phyloP scores from a whole-genome alignment of 495 filamentous ascomycete genomes.

The Elaphomyces granulatus region DNA sequence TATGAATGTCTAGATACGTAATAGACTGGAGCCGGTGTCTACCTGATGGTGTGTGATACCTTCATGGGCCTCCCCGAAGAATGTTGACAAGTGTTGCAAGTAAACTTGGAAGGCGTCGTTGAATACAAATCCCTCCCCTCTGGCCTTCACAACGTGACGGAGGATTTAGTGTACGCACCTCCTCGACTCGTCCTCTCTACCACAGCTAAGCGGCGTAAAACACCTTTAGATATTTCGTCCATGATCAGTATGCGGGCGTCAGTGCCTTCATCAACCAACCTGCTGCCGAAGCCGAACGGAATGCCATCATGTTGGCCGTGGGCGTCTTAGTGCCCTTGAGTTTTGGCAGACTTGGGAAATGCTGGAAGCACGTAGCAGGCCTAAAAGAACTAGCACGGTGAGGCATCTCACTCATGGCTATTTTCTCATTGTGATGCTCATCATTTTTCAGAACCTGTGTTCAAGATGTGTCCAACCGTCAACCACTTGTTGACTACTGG shows the following conservation, averaged over 20 bases:
- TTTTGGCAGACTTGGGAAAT: constrained; percentile 72
- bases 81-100: constrained; percentile 30
- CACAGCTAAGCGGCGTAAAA: background rate
- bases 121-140: constrained; percentile 94
- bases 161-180: constrained; percentile 60
- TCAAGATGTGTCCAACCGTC: constrained; percentile 31
- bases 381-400: constrained; percentile 63
- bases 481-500: constrained; percentile 69
- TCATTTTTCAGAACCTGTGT: constrained; percentile 19
- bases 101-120: constrained; percentile 75
- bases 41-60: constrained; percentile 36
- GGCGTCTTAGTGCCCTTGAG: constrained; percentile 77
- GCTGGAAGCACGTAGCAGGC: constrained; percentile 72
- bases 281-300: constrained; percentile 62
- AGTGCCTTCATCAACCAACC: constrained; percentile 83
- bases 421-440: background rate
- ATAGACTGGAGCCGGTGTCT: constrained; percentile 71
- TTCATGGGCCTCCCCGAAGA: constrained; percentile 11
- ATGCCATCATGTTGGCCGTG: constrained; percentile 85
- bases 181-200: background rate
- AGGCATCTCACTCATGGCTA: constrained; percentile 9
- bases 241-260: constrained; percentile 70
- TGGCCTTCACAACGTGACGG: constrained; percentile 73
- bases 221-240: constrained; percentile 63
- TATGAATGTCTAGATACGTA: constrained; percentile 42